Conservation (phyloP, 768 basidiomycete genomes). For the Termitomyces titanicus region DNA sequence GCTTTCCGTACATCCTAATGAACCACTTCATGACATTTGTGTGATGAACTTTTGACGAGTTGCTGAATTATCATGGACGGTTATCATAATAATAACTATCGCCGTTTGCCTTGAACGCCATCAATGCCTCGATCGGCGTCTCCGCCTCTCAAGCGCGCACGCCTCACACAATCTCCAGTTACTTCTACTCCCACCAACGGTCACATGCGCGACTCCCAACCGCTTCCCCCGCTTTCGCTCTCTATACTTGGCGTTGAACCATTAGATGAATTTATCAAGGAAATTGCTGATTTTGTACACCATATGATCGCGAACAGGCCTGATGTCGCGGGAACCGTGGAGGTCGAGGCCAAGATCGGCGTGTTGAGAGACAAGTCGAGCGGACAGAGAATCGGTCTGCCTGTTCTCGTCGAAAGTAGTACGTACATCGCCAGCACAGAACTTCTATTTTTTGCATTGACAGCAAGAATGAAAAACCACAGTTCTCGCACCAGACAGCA, state of each 20-base stretch:
- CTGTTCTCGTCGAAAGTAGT: constrained; percentile 85
- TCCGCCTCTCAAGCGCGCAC: constrained; percentile 28
- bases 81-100: neutral
- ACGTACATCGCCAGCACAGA: constrained; percentile 26
- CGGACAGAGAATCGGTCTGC: constrained; percentile 60
- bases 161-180: constrained; percentile 18
- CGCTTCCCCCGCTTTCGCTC: constrained; percentile 62
- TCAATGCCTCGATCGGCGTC: constrained; percentile 23
- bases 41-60: neutral
- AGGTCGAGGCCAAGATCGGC: constrained; percentile 92
- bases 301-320: constrained; percentile 61
- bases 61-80: neutral
- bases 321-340: constrained; percentile 55
- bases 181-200: constrained; percentile 21
- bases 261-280: constrained; percentile 88
- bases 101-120: neutral
- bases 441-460: constrained; percentile 3
- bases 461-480: neutral
- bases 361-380: constrained; percentile 55
- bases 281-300: constrained; percentile 86
- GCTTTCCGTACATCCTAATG: constrained; percentile 20
- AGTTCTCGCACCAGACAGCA: constrained; percentile 66
- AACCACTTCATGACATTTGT: constrained; percentile 1
- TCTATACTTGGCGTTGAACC: constrained; percentile 90
- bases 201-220: constrained; percentile 16